Conservation (phyloP, 1,284 basidiomycete species). For the Tilletia indica region DNA sequence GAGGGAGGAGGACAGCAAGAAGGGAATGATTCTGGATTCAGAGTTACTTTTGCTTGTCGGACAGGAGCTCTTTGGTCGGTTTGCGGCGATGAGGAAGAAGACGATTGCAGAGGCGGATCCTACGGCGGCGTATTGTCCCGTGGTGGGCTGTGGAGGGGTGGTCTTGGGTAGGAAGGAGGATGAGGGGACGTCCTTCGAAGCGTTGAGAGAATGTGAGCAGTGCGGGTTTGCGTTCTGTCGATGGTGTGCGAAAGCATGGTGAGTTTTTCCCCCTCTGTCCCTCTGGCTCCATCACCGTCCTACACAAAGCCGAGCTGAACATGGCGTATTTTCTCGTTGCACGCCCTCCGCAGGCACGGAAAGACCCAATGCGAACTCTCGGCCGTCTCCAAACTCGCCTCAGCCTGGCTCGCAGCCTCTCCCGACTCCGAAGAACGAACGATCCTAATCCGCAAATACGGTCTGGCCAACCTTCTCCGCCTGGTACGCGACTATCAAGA, state of each 20-base stretch:
- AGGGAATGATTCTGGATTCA: slow-evolving; percentile 24
- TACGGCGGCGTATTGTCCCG: slow-evolving; percentile 35
- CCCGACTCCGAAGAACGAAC: slow-evolving; percentile 15
- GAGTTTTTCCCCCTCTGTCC: slow-evolving; percentile 27
- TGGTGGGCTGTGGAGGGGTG: slow-evolving; percentile 29
- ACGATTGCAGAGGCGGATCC: slow-evolving; percentile 37
- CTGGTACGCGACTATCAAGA: slow-evolving; percentile 33
- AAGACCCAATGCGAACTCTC: slow-evolving; percentile 14
- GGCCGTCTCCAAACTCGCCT: slow-evolving; percentile 5
- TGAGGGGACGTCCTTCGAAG: slow-evolving; percentile 35
- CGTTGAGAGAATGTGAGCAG: slow-evolving; percentile 33
- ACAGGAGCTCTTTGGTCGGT: slow-evolving; percentile 19
- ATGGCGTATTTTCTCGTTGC: slow-evolving; percentile 21
- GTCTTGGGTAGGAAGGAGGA: slow-evolving; percentile 31
- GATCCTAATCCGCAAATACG: slow-evolving; percentile 28
- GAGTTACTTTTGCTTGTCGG: slow-evolving; percentile 30
- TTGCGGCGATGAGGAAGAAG: slow-evolving; percentile 31
- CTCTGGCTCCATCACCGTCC: slow-evolving; percentile 17
- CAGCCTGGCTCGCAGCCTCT: slow-evolving; percentile 9
- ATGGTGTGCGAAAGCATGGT: slow-evolving; percentile 38
- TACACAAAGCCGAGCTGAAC: slow-evolving; percentile 32
- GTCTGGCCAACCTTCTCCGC: slow-evolving; percentile 29
- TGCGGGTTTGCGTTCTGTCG: slow-evolving; percentile 38
- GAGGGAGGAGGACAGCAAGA: neutral
- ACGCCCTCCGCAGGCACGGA: slow-evolving; percentile 4